A percentile compares a stretch with the other conserved stretches of the same genome.
Conservation (phyloP, 75 land plant genomes). For the Chamaecyparis obtusa region DNA sequence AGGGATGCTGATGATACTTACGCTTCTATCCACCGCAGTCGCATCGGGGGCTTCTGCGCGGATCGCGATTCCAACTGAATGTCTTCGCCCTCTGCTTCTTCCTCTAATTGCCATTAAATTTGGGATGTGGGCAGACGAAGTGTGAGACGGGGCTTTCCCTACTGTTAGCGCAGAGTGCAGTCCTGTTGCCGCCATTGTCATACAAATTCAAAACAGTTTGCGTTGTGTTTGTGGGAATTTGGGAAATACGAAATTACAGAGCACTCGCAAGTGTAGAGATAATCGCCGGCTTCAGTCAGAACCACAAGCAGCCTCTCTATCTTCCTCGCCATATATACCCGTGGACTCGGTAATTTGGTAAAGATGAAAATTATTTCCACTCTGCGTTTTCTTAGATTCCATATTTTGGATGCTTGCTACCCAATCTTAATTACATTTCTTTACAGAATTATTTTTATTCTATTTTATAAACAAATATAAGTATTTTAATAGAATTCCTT, state of each 20-base stretch:
- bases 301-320: neutral
- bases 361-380: neutral
- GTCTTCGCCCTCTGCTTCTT: neutral
- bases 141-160: neutral
- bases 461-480: too few relatives aligned
- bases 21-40: neutral
- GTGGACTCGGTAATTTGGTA: neutral
- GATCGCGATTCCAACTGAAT: neutral
- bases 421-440: too few relatives aligned
- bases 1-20: neutral
- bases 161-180: neutral
- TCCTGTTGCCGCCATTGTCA: neutral
- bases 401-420: neutral
- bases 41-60: slow-evolving; percentile 11
- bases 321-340: neutral
- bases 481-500: too few relatives aligned
- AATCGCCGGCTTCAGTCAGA: neutral
- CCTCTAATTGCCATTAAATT: neutral
- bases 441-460: too few relatives aligned
- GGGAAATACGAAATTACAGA: neutral
- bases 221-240: neutral
- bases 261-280: neutral
- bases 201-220: neutral
- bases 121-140: neutral
- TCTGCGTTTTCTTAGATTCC: neutral